Conservation (phyloP, 495 filamentous ascomycete genomes). For the Aspergillus diversus region DNA sequence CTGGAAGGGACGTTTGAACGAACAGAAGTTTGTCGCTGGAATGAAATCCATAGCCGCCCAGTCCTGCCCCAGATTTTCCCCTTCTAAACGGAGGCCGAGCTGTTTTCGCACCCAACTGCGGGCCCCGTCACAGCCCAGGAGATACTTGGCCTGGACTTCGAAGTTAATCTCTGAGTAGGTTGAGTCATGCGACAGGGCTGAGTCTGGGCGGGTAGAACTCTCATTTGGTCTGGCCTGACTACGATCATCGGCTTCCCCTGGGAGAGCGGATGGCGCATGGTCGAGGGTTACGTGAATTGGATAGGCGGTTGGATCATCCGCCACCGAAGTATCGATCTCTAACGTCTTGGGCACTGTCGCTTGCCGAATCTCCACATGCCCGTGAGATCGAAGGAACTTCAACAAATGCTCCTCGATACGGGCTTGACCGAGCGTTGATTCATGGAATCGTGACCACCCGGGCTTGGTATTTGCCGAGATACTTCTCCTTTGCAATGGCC, state of each 20-base stretch:
- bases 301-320: constrained; percentile 13
- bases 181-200: not conserved
- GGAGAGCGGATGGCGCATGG: not conserved
- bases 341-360: constrained; percentile 9
- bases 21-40: constrained; percentile 31
- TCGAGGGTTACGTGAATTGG: constrained; percentile 18
- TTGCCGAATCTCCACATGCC: constrained; percentile 5
- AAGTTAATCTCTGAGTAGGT: not conserved
- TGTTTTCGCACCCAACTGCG: constrained; percentile 29
- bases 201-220: not conserved
- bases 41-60: constrained; percentile 34
- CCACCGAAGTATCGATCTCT: not conserved
- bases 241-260: not conserved
- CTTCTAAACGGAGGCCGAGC: constrained; percentile 19
- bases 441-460: constrained; percentile 16
- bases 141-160: constrained; percentile 30
- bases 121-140: constrained; percentile 33
- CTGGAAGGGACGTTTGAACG: not conserved
- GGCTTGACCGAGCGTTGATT: constrained; percentile 15
- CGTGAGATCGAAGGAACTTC: not conserved
- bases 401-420: constrained; percentile 13
- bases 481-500: constrained; percentile 5
- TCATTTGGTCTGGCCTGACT: not conserved
- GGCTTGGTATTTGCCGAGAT: constrained; percentile 15
- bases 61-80: constrained; percentile 9